Base-by-base conservation (phyloP, 148 eudicot genomes). In the Rhododendron kiyosumense region DNA sequence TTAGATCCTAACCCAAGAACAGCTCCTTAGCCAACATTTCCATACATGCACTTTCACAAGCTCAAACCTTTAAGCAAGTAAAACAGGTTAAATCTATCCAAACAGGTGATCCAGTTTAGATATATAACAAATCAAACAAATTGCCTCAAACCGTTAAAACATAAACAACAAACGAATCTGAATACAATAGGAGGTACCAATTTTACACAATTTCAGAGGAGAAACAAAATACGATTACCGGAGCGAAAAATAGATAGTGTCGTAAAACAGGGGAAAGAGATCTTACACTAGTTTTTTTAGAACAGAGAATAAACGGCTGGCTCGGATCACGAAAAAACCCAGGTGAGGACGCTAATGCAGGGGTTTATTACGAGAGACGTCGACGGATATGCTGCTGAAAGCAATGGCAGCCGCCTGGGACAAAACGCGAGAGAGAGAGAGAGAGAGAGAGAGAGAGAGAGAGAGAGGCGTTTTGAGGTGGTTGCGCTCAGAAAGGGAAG, bases 351-450 rank as follows among this genome's bases (percentile, higher is more conserved):
- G 84, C n/a, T 2, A 26, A 45, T n/a, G 54, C 18, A 28, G 43
- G 45, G 48, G 85, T 71, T 83, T 69, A 83, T 83, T 30, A 28
- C 78, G 28, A 83, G 59, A 61, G 79, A 71, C 30, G 79, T 71
- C 34, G 78, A 71, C 63, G 78, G 85, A 71, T 78, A 83, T 57
- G 78, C 32, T 69, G 85, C 71, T 83, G 63, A 71, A 69, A 41
- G 77, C 20, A n/a, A 41, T 67, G 85, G 15, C 38, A 83, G 77
- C n/a, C 26, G 22, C 18, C 36, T 63, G 76, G 65, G 34, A 83
- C 76, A 26, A 61, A 63, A 26, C 32, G 4, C 41, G 28, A 34
- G 22, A 11, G 17, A 10, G 84, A 36, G 32, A 59, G 84, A 59
- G 46, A 41, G 73, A 41, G 22, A 41, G 52, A 43, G 20, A 4